Base-by-base conservation (phyloP, 2,329 filamentous ascomycete genomes). In the Sordariomycetes sp. region DNA sequence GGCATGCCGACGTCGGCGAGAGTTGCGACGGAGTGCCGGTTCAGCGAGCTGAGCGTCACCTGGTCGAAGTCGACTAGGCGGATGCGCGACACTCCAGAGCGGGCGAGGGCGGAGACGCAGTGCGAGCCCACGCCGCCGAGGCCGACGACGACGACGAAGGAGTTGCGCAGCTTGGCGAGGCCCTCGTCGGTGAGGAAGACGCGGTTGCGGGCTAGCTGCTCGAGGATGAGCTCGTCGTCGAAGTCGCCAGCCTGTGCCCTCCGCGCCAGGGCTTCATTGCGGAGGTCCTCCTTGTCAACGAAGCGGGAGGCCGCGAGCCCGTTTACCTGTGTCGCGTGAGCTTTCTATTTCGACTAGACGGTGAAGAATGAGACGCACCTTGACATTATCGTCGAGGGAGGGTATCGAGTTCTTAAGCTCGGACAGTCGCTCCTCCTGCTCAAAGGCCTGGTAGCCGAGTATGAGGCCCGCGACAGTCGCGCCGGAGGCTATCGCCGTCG, bases 61-160 rank as follows among this genome's bases (percentile, higher is more conserved):
- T 99, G 94, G 69, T 99, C 94, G 68, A 99, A 99, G 70, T 99
- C 94, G 63, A 99, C 84, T 42, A 99, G 80, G 1, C 94, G 85
- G 57, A 99, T 78, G 64, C 84, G 86, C n/a, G 87, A 85, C 51
- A 95, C 90, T 35, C 94, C 94, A 0, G 91, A 96, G 34, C 94
- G 85, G 5, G 90, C 87, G 34, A 99, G 82, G 3, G 94, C 86
- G 1, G 91, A 86, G 4, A 86, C 82, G 61, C 89, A 91, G 74
- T 99, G 95, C 7, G 90, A 96, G 52, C 94, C 94, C 5, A 99
- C 94, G 50, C 94, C 94, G 61, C 94, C 94, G 63, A 90, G 92
- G 3, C 94, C 94, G 12, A 99, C 90, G 1, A 99, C 81, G 45
- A 97, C 79, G 53, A 99, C 81, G 65, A 95, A 95, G 1, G 92